Evolutionary conservation across 2,329 filamentous ascomycete genomes (phyloP).

Genomic region (Fusarium bactridioides): DNA sequence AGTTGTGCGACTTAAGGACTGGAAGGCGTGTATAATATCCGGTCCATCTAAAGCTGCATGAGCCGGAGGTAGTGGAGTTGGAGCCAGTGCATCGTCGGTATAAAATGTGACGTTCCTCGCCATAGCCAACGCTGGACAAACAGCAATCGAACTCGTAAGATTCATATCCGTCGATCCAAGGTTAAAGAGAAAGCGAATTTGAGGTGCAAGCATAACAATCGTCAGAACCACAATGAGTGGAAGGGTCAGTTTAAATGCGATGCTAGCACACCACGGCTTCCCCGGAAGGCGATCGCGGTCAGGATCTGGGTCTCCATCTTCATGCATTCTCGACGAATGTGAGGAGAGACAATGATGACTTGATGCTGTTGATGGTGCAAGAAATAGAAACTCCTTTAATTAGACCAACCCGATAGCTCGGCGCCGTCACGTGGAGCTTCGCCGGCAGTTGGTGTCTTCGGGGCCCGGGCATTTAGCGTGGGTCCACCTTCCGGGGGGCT

Average conservation of each 20-base stretch:
- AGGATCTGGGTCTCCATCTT: conserved; percentile 1
- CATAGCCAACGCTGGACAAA: conserved; percentile 27
- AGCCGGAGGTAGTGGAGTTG: conserved; percentile 46
- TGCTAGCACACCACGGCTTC: conserved; percentile 18
- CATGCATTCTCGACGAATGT: conserved; percentile 9
- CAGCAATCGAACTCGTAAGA: conserved; percentile 19
- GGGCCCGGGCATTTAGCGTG: neutral
- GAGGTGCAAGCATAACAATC: conserved; percentile 23
- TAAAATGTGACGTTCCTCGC: conserved; percentile 47
- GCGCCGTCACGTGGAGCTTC: conserved; percentile 25
- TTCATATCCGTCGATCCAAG: conserved; percentile 24
- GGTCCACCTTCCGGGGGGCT: conserved; percentile 7
- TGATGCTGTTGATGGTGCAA: neutral
- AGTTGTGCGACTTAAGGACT: conserved; percentile 49
- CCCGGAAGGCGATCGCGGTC: neutral
- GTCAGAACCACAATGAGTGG: conserved; percentile 29
- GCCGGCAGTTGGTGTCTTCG: conserved; percentile 7
- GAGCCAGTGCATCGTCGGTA: conserved; percentile 43
- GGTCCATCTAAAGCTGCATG: conserved; percentile 47
- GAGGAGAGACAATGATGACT: neutral
- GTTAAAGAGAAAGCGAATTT: conserved; percentile 11
- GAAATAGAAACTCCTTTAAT: neutral
- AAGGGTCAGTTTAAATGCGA: conserved; percentile 19
- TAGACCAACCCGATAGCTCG: conserved; percentile 17
- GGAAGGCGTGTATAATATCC: conserved; percentile 49